A percentile compares a stretch with the other conserved stretches of the same genome.
These are phyloP conservation scores for Aspergillus aculeatus DNA, from an alignment of 2,329 filamentous ascomycete genomes.

Conservation along the genomic window DNA sequence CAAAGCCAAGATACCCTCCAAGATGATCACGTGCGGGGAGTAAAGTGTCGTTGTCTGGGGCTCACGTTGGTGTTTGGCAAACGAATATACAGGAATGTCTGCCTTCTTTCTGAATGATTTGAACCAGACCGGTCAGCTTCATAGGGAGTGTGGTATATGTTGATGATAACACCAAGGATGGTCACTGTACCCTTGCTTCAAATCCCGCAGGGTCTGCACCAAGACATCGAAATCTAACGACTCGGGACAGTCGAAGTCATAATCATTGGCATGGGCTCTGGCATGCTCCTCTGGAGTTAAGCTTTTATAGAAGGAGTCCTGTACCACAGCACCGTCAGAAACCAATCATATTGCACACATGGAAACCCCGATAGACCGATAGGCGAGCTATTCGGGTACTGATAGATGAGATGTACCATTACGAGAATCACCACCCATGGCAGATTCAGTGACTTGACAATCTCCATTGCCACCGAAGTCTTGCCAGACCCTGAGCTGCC, in stretches of 20 bases:
- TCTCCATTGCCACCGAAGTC: constrained; percentile 88
- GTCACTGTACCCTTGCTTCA: constrained; percentile 77
- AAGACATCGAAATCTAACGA: constrained; percentile 93
- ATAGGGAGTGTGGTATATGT: neutral
- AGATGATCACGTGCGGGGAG: constrained; percentile 89
- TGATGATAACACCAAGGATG: neutral
- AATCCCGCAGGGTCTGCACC: constrained; percentile 72
- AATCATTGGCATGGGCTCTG: constrained; percentile 84
- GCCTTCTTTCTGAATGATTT: constrained; percentile 48
- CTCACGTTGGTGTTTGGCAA: constrained; percentile 81
- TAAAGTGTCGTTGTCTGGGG: constrained; percentile 84
- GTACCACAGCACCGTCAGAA: constrained; percentile 22
- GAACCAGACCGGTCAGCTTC: neutral
- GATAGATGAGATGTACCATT: constrained; percentile 62
- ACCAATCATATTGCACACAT: neutral
- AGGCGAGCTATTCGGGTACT: neutral
- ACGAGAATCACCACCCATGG: constrained; percentile 98
- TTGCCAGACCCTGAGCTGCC: constrained; percentile 95
- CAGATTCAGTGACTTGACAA: constrained; percentile 83
- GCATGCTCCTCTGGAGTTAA: constrained; percentile 75
- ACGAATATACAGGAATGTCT: constrained; percentile 93
- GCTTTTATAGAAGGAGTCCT: constrained; percentile 98
- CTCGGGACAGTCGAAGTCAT: constrained; percentile 91
- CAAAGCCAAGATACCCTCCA: constrained; percentile 94
- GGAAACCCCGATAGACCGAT: neutral